Conservation (phyloP, 169 alveolate species). For the Cryptosporidium meleagridis region DNA sequence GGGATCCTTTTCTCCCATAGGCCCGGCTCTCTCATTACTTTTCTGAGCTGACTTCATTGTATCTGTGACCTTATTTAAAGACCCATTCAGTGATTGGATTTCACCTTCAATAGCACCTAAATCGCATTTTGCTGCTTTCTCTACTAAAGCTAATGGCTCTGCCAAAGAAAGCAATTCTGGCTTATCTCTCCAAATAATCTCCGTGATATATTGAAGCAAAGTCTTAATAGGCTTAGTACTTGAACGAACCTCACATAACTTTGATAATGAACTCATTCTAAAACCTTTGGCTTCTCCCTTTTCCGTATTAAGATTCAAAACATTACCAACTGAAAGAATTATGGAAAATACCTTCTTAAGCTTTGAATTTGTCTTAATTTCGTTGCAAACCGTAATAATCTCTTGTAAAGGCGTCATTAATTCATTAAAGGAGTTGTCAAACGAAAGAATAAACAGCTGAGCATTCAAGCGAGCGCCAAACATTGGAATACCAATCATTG, state of each 20-base stretch:
- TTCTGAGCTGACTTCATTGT: constrained; percentile 77
- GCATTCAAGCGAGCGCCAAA: constrained; percentile 87
- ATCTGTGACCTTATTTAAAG: constrained; percentile 64
- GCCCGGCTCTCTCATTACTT: constrained; percentile 78
- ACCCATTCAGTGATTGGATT: constrained; percentile 51
- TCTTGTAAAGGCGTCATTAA: constrained; percentile 83
- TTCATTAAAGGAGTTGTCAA: constrained; percentile 85
- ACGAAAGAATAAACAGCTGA: constrained; percentile 85
- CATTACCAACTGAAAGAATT: constrained; percentile 87
- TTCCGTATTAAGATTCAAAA: constrained; percentile 87
- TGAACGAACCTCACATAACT: constrained; percentile 86
- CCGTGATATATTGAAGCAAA: constrained; percentile 86
- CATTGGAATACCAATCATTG: constrained; percentile 88
- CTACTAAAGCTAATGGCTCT: constrained; percentile 73
- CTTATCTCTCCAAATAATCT: constrained; percentile 78
- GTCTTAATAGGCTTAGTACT: constrained; percentile 90
- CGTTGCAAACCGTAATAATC: constrained; percentile 85
- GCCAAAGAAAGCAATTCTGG: constrained; percentile 75
- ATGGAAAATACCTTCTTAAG: constrained; percentile 84
- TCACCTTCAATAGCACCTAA: constrained; percentile 76
- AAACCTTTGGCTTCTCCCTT: constrained; percentile 91
- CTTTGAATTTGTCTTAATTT: constrained; percentile 79
- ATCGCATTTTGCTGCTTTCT: constrained; percentile 77
- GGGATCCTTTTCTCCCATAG: constrained; percentile 79
- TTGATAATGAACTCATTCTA: constrained; percentile 87